Base-by-base conservation (phyloP, 441 rosid species). In the Euphorbia schlechtendalii region DNA sequence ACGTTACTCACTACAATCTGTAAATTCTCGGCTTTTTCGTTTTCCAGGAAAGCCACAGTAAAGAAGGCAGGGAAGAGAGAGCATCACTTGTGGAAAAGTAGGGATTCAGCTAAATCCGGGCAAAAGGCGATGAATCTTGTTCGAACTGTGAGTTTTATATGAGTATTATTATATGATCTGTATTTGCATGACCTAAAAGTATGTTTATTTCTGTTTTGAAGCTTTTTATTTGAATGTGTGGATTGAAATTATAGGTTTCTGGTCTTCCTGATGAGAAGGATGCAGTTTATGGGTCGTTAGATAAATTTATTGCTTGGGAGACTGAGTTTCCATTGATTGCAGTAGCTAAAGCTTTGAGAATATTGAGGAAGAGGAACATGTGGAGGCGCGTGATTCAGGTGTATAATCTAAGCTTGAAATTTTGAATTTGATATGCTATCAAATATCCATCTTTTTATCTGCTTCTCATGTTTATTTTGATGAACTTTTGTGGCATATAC, bases 281-380 rank as follows among this genome's bases (percentile, higher is more conserved):
- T 48, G 80, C 78, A 66, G 96, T 89, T 63, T 89, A 85, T 79
- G 81, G 86, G 57, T 92, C 92, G 64, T 77, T 89, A 59, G 81
- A 92, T 71, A 87, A 88, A 75, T 87, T 96, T 93, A 71, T 67
- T 45, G 96, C 89, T 66, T 89, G 97, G 95, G 95, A 87, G 68
- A 59, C 72, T 40, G 95, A 87, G 58, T 90, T 90, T 77, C 95
- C 92, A 2, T 54, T 86, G 68, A 69, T 86, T 71, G 89, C 95
- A 8, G 83, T 80, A 48, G 84, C 88, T 25, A 86, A 87, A 56
- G 89, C 90, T 68, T 77, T 86, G 71, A 76, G 45, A 52, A 84
- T 78, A 61, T 81, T 84, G 34, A 73, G 81, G 72, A 77, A 80
- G 75, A 80, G 86, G 72, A 80, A 78, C 56, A 88, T 84, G 60